Conservation (phyloP, 495 filamentous ascomycete species). For the Neurospora tetrasperma region DNA sequence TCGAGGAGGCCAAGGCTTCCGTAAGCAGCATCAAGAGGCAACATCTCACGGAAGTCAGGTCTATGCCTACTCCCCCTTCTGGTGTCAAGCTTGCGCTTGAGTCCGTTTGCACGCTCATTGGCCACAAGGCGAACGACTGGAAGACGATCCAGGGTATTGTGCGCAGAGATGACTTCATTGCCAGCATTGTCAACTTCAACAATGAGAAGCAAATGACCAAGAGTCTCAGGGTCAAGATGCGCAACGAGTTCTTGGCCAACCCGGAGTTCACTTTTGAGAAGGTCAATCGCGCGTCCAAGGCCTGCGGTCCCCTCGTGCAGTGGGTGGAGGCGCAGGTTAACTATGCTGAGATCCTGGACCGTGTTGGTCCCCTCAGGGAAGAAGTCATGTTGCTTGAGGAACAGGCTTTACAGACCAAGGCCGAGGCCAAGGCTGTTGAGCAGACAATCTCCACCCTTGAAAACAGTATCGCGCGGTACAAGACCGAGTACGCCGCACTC, state of each 20-base stretch:
- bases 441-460: constrained; percentile 77
- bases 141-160: constrained; percentile 80
- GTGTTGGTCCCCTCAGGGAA: constrained; percentile 84
- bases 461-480: constrained; percentile 89
- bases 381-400: constrained; percentile 84
- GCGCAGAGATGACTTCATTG: constrained; percentile 90
- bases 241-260: constrained; percentile 80
- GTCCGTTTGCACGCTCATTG: constrained; percentile 86
- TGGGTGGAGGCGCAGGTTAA: constrained; percentile 97
- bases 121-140: constrained; percentile 85
- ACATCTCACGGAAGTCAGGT: constrained; percentile 93
- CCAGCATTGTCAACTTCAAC: constrained; percentile 94
- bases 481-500: constrained; percentile 88
- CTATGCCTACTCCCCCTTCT: constrained; percentile 83
- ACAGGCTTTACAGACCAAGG: constrained; percentile 83
- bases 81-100: constrained; percentile 89
- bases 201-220: constrained; percentile 93
- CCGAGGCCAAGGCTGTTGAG: constrained; percentile 84
- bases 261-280: constrained; percentile 92
- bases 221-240: constrained; percentile 72
- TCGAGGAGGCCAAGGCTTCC: constrained; percentile 83
- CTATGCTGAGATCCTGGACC: constrained; percentile 92
- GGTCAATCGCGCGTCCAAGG: constrained; percentile 90
- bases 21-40: constrained; percentile 97
- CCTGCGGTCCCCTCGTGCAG: constrained; percentile 91